These are phyloP conservation scores for Tylopilus sp. DNA, from an alignment of 768 basidiomycete species.

Conservation along the genomic window DNA sequence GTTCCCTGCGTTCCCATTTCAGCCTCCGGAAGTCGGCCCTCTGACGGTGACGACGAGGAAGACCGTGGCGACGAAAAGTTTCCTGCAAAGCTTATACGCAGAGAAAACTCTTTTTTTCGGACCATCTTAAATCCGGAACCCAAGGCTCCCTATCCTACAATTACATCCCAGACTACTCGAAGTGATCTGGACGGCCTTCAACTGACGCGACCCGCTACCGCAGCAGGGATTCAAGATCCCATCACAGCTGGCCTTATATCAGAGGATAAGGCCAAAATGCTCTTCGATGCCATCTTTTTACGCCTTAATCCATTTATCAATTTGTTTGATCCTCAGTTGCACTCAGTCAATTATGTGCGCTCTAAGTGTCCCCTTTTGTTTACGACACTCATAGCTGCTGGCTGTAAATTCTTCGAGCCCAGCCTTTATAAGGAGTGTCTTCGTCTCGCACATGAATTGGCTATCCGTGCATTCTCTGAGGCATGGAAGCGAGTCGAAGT, in stretches of 20 bases:
- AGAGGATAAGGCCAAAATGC: slow-evolving; percentile 63
- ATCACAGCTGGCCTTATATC: slow-evolving; percentile 67
- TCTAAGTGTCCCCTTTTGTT: slow-evolving; percentile 79
- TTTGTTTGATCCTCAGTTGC: slow-evolving; percentile 83
- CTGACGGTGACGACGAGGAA: slow-evolving; percentile 58
- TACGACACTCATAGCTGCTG: slow-evolving; percentile 79
- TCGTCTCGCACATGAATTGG: slow-evolving; percentile 68
- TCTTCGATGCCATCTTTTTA: slow-evolving; percentile 77
- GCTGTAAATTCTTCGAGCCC: slow-evolving; percentile 79
- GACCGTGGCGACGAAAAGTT: slow-evolving; percentile 66
- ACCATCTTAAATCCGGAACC: slow-evolving; percentile 76
- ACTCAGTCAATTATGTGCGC: slow-evolving; percentile 78
- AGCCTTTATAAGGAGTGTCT: slow-evolving; percentile 65
- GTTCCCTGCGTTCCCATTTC: slow-evolving; percentile 4
- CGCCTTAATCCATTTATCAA: slow-evolving; percentile 89
- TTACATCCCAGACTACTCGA: slow-evolving; percentile 28
- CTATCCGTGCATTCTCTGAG: slow-evolving; percentile 74
- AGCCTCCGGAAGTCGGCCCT: slow-evolving; percentile 25
- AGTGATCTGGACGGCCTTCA: slow-evolving; percentile 37
- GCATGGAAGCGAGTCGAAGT: slow-evolving; percentile 82
- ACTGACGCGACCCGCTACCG: slow-evolving; percentile 32
- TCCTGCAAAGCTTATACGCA: slow-evolving; percentile 71
- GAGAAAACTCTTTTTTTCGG: slow-evolving; percentile 79
- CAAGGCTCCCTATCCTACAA: slow-evolving; percentile 37
- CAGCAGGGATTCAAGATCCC: slow-evolving; percentile 56